Evolutionary conservation across 225 moss, liverwort and hornwort genomes (phyloP).

Genomic region (Straminergon stramineum): DNA sequence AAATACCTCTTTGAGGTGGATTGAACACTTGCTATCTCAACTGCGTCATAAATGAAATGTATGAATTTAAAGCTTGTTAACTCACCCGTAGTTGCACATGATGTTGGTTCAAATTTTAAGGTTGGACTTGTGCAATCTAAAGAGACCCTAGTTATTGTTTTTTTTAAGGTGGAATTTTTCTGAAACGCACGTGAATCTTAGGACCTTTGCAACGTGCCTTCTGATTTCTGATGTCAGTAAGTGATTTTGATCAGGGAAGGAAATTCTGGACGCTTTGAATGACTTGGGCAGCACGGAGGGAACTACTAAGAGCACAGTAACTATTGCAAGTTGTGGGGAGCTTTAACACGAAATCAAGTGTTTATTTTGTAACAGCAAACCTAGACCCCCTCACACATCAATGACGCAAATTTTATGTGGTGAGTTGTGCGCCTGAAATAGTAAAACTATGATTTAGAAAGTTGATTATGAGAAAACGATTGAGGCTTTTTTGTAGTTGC

Average conservation of each 20-base stretch:
- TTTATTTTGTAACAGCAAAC: neutral
- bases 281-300: conserved; percentile 61
- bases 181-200: neutral
- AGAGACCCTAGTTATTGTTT: neutral
- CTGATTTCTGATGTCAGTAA: neutral
- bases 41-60: neutral
- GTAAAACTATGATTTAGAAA: neutral
- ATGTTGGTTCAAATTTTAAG: neutral
- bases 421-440: neutral
- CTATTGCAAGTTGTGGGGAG: conserved; percentile 60
- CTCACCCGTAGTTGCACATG: neutral
- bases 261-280: conserved; percentile 57
- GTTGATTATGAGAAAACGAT: neutral
- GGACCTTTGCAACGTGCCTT: neutral
- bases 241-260: conserved; percentile 39
- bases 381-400: neutral
- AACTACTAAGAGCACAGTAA: conserved; percentile 51
- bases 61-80: neutral
- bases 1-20: neutral
- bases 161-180: neutral
- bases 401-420: neutral
- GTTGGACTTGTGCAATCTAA: neutral
- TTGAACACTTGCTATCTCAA: neutral
- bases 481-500: neutral
- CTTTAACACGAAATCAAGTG: neutral